Conservation (phyloP, 495 filamentous ascomycete species). For the Penicillium steckii region DNA sequence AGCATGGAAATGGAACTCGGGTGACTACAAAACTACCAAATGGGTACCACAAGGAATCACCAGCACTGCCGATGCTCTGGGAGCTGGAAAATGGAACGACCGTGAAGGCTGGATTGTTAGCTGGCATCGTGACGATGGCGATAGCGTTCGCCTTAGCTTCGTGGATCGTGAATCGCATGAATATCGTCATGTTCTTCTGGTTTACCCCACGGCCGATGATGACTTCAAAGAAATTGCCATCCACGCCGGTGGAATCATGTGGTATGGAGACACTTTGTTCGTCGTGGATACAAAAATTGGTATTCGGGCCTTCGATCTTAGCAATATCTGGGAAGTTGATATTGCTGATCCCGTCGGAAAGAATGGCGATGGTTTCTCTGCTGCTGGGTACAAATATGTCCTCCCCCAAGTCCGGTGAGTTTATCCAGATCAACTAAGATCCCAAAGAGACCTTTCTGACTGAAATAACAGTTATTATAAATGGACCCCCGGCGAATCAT, state of each 20-base stretch:
- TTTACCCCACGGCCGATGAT: conserved; percentile 27
- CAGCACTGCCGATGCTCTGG: conserved; percentile 36
- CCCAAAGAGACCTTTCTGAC: not conserved
- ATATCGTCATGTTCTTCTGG: conserved; percentile 42
- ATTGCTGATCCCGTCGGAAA: conserved; percentile 26
- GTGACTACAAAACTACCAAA: conserved; percentile 31
- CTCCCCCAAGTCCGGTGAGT: conserved; percentile 22
- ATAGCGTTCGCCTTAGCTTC: conserved; percentile 35
- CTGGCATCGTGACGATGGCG: conserved; percentile 35
- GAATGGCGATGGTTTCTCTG: conserved; percentile 24
- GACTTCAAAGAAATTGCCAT: conserved; percentile 27
- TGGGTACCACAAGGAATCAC: conserved; percentile 43
- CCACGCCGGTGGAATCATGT: conserved; percentile 35
- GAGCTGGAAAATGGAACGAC: conserved; percentile 29
- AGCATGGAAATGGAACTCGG: conserved; percentile 25
- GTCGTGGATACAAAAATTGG: conserved; percentile 33
- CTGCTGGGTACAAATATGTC: conserved; percentile 32
- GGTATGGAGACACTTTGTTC: conserved; percentile 34
- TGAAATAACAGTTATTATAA: conserved; percentile 9
- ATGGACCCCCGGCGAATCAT: conserved; percentile 12
- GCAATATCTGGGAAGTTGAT: conserved; percentile 32
- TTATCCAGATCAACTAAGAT: not conserved
- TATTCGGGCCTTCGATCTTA: conserved; percentile 32
- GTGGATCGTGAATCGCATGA: conserved; percentile 28
- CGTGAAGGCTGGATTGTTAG: conserved; percentile 35